phyloP scores from a whole-genome alignment of 225 moss, liverwort and hornwort genomes.

The Pleurozium schreberi region DNA sequence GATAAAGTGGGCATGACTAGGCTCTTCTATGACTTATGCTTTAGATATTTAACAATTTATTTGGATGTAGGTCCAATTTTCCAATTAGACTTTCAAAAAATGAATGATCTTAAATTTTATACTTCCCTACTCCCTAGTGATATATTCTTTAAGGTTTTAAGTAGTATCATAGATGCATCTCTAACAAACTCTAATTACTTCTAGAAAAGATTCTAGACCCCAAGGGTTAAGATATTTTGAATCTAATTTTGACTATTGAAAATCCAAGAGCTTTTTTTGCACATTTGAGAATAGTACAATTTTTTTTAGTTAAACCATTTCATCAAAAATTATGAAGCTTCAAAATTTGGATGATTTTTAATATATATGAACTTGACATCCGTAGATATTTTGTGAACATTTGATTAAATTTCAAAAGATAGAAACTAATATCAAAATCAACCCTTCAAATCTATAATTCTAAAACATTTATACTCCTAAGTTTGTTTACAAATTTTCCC shows the following conservation, averaged over 20 bases:
- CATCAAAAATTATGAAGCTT: neutral
- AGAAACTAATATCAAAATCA: no score
- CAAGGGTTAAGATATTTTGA: neutral
- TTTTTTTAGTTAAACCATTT: fast-evolving
- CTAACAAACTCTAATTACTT: neutral
- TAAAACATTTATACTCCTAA: no score
- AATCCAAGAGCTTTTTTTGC: neutral
- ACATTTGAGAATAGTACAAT: neutral
- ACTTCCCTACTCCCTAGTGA: no score
- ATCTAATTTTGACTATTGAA: neutral
- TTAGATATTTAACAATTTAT: neutral
- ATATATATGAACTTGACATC: neutral
- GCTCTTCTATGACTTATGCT: neutral
- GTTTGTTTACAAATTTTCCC: no score
- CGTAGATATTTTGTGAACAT: no score
- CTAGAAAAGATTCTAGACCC: neutral
- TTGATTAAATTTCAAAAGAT: no score
- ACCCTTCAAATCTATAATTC: no score
- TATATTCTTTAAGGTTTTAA: neutral
- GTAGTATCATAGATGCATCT: neutral
- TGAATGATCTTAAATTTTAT: no score
- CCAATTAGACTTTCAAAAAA: no score
- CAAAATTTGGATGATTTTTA: neutral
- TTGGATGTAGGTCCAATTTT: neutral
- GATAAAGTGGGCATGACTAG: neutral